Conservation (phyloP, 352 stramenopile genomes). For the Thraustotheca clavata region DNA sequence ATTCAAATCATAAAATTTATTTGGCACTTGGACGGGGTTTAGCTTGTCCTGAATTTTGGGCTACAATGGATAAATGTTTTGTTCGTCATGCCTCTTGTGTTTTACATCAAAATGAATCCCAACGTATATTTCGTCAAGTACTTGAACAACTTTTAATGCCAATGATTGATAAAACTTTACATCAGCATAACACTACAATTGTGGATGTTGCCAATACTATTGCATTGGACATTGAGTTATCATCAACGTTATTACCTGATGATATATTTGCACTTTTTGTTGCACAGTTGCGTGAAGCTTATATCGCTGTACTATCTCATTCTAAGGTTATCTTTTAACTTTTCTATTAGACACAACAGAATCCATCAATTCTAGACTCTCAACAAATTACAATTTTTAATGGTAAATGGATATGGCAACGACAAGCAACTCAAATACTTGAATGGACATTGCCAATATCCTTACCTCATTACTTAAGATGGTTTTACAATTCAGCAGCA, state of each 20-base stretch:
- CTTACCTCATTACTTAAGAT: not conserved
- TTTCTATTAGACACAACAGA: not conserved
- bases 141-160: not conserved
- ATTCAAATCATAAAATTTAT: not conserved
- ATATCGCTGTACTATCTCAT: constrained; percentile 4
- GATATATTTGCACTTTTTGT: constrained; percentile 10
- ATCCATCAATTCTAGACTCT: not conserved
- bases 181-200: not conserved
- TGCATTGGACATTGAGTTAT: not conserved
- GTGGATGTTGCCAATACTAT: not conserved
- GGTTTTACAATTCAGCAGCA: not conserved
- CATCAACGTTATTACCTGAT: not conserved
- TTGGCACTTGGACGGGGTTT: not conserved
- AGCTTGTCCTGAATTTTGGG: not conserved
- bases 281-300: constrained; percentile 14
- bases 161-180: not conserved
- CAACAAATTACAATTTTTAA: not conserved
- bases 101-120: not conserved
- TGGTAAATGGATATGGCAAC: constrained; percentile 4
- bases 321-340: not conserved
- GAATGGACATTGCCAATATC: not conserved
- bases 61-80: not conserved
- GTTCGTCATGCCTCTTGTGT: not conserved
- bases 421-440: not conserved
- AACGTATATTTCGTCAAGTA: not conserved